Evolutionary conservation across 495 filamentous ascomycete genomes (phyloP).

Genomic region (Delitschia confertaspora): DNA sequence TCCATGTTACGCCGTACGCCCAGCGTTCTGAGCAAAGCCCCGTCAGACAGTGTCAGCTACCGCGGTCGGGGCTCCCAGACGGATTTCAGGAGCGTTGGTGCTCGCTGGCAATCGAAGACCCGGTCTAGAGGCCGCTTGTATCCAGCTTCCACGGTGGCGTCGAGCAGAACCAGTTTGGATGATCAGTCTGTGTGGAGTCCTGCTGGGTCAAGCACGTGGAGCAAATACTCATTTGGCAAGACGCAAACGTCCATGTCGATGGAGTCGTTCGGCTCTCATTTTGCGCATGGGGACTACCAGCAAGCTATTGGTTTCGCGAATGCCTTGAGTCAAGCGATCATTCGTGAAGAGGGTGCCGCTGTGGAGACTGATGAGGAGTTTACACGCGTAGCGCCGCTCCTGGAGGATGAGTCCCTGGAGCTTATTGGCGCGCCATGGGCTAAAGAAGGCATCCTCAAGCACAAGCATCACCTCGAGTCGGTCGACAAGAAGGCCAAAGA

Average conservation of each 20-base stretch:
- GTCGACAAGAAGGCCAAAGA: constrained; percentile 86
- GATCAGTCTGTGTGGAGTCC: constrained; percentile 91
- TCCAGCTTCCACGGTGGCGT: constrained; percentile 70
- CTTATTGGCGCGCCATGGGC: constrained; percentile 91
- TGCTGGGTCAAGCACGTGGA: constrained; percentile 83
- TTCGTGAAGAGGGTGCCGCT: constrained; percentile 69
- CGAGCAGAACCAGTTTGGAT: constrained; percentile 87
- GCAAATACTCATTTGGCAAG: constrained; percentile 82
- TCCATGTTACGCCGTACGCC: constrained; percentile 71
- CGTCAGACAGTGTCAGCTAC: constrained; percentile 58
- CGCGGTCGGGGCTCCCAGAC: constrained; percentile 58
- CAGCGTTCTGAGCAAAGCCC: constrained; percentile 83
- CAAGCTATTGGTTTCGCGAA: constrained; percentile 97
- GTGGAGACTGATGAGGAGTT: constrained; percentile 35
- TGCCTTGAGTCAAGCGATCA: constrained; percentile 87
- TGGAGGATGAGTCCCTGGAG: constrained; percentile 87
- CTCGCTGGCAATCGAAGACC: constrained; percentile 74
- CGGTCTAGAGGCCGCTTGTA: constrained; percentile 75
- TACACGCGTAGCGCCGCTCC: constrained; percentile 52
- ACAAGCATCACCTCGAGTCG: constrained; percentile 90
- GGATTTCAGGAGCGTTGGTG: constrained; percentile 56
- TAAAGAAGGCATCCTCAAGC: constrained; percentile 90
- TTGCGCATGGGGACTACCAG: constrained; percentile 75
- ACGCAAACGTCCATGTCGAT: constrained; percentile 85
- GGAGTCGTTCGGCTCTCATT: constrained; percentile 74